Percentiles rank a stretch among this genome's conserved stretches.
These are phyloP conservation scores for Meredithiella fracta DNA, from an alignment of 2,329 filamentous ascomycete genomes.

Conservation along the genomic window DNA sequence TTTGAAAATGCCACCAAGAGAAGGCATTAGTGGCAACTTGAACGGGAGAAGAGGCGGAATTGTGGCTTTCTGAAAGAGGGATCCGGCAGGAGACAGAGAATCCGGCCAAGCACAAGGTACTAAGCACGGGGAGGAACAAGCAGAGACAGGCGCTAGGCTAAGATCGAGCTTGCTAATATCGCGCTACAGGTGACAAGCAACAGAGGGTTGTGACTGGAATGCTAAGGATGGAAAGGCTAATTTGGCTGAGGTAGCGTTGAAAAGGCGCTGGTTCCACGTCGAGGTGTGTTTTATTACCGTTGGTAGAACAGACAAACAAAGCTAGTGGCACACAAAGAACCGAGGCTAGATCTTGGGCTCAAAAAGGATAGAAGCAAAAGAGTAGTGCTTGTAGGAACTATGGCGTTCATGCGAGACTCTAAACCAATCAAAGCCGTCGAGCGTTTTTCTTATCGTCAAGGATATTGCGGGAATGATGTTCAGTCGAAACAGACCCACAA, in stretches of 20 bases:
- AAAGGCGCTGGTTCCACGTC: too few relatives aligned
- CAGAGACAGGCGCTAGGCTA: background rate
- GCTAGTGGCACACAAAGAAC: background rate
- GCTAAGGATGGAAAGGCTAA: too few relatives aligned
- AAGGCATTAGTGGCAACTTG: conserved; percentile 52
- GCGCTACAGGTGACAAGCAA: background rate
- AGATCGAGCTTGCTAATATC: background rate
- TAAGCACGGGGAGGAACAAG: background rate
- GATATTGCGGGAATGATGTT: background rate
- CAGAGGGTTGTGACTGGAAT: background rate
- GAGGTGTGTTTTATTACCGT: background rate
- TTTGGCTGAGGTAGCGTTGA: too few relatives aligned
- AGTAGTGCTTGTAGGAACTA: background rate
- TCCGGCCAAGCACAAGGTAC: background rate
- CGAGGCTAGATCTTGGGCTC: background rate
- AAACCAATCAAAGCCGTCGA: background rate
- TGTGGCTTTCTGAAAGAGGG: background rate
- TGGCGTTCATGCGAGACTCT: background rate
- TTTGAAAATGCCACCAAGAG: conserved; percentile 92
- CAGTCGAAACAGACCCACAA: background rate
- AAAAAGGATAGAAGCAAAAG: background rate
- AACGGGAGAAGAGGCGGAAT: conserved; percentile 2
- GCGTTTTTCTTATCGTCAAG: background rate
- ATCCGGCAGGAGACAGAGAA: background rate
- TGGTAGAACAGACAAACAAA: conserved; percentile 2